Evolutionary conservation across 805 yeast species (phyloP).

Genomic region (Saccharomycopsis oosterbeekiorum): DNA sequence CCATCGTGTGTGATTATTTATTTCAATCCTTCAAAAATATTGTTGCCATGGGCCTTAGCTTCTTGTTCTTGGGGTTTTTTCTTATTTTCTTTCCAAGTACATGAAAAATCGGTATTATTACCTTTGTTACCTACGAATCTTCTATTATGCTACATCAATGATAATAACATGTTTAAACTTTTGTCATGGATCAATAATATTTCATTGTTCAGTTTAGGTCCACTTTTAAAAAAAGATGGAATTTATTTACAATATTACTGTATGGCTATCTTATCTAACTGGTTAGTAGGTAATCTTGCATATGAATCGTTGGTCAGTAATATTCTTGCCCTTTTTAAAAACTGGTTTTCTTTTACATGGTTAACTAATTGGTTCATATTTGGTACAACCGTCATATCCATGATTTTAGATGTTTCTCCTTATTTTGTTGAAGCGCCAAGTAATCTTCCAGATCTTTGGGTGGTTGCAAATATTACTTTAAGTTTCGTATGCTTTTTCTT

Average conservation of each 20-base stretch:
- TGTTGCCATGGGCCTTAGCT: slow-evolving; percentile 65
- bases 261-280: slow-evolving; percentile 55
- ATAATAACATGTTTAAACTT: slow-evolving; percentile 49
- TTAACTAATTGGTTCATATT: slow-evolving; percentile 43
- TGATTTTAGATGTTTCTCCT: slow-evolving; percentile 47
- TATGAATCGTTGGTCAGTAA: slow-evolving; percentile 33
- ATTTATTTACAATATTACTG: slow-evolving; percentile 63
- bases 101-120: slow-evolving; percentile 82
- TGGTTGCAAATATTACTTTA: slow-evolving; percentile 59
- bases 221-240: slow-evolving; percentile 69
- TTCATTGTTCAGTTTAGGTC: slow-evolving; percentile 80
- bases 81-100: slow-evolving; percentile 90
- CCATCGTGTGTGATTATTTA: slow-evolving; percentile 49
- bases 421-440: slow-evolving; percentile 39
- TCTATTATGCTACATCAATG: slow-evolving; percentile 41
- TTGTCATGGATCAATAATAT: slow-evolving; percentile 83
- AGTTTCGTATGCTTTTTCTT: slow-evolving; percentile 67
- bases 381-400: slow-evolving; percentile 43
- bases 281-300: slow-evolving; percentile 63
- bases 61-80: slow-evolving; percentile 82
- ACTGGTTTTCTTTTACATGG: slow-evolving; percentile 38
- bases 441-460: slow-evolving; percentile 77
- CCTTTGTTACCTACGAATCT: slow-evolving; percentile 82
- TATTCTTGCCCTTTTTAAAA: slow-evolving; percentile 29
- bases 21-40: slow-evolving; percentile 33